Evolutionary conservation across 352 stramenopile species (phyloP).

Genomic region (Phytophthora melonis): DNA sequence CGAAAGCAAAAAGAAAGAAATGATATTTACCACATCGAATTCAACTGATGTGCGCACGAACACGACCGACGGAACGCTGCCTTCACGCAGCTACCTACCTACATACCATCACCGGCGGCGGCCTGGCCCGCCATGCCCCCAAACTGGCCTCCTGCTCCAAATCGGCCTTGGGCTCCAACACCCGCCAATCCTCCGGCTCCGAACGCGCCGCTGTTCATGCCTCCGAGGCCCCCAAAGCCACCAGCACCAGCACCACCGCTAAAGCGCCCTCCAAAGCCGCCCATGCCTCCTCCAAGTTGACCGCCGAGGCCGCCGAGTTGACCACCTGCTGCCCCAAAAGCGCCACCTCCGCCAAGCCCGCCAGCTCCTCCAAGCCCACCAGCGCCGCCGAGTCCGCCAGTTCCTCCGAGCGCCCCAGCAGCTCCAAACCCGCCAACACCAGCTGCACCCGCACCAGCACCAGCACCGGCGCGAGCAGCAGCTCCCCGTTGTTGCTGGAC

Average conservation of each 20-base stretch:
- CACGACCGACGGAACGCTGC: too few relatives aligned
- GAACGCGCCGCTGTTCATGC: background rate
- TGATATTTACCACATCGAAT: too few relatives aligned
- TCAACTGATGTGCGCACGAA: too few relatives aligned
- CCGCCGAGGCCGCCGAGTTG: slow-evolving; percentile 5
- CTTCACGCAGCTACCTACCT: background rate
- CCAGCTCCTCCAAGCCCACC: background rate
- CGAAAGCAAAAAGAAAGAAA: too few relatives aligned
- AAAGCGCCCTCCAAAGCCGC: slow-evolving; percentile 7
- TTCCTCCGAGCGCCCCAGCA: background rate
- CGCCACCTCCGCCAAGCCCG: background rate
- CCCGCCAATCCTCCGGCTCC: background rate
- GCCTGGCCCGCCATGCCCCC: background rate
- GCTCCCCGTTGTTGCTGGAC: background rate
- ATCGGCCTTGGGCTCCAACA: background rate
- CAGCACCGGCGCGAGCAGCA: background rate
- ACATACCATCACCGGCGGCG: background rate
- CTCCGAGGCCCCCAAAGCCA: background rate
- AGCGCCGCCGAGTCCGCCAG: background rate
- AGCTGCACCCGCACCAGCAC: background rate
- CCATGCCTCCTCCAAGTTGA: slow-evolving; percentile 5
- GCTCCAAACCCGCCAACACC: background rate
- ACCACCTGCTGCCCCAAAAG: background rate
- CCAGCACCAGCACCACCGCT: background rate
- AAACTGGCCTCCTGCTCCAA: background rate